Evolutionary conservation across 176 grass and related monocot genomes (phyloP).

Genomic region (Puccinellia tenuiflora): DNA sequence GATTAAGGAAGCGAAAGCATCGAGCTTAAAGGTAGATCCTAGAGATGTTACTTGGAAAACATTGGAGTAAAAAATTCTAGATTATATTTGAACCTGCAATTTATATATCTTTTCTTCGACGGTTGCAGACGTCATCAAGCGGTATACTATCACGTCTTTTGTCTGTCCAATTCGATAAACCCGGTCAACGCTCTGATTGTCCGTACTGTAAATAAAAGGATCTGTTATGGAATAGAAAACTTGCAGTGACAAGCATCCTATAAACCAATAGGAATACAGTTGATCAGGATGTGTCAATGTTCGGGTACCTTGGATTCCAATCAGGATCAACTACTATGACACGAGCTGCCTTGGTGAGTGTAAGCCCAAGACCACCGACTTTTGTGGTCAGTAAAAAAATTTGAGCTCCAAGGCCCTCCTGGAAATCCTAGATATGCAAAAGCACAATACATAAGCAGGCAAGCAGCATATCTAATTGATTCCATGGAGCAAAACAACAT

Average conservation of each 20-base stretch:
- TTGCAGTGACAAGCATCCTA: neutral
- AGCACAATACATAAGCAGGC: slow-evolving; percentile 7
- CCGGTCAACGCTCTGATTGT: slow-evolving; percentile 86
- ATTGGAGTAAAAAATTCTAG: neutral
- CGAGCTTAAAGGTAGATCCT: neutral
- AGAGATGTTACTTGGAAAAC: neutral
- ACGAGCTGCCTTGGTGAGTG: slow-evolving; percentile 70
- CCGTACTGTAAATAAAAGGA: slow-evolving; percentile 50
- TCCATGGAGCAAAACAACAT: slow-evolving; percentile 6
- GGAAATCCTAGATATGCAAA: slow-evolving; percentile 63
- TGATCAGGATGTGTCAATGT: neutral
- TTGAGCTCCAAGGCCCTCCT: slow-evolving; percentile 63
- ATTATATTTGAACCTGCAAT: slow-evolving; percentile 52
- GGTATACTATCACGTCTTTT: slow-evolving; percentile 70
- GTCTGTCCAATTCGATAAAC: slow-evolving; percentile 85
- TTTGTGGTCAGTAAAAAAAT: slow-evolving; percentile 89
- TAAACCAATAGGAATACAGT: neutral
- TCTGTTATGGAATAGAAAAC: neutral
- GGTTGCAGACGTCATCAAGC: slow-evolving; percentile 81
- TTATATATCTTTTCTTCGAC: slow-evolving; percentile 97
- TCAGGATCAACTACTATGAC: slow-evolving; percentile 95
- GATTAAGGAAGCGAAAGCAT: neutral
- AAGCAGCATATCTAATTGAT: slow-evolving; percentile 16
- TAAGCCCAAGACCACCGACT: slow-evolving; percentile 93
- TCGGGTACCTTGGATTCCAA: slow-evolving; percentile 86